Evolutionary conservation across 768 basidiomycete species (phyloP).

Genomic region (Kwoniella bestiolae): DNA sequence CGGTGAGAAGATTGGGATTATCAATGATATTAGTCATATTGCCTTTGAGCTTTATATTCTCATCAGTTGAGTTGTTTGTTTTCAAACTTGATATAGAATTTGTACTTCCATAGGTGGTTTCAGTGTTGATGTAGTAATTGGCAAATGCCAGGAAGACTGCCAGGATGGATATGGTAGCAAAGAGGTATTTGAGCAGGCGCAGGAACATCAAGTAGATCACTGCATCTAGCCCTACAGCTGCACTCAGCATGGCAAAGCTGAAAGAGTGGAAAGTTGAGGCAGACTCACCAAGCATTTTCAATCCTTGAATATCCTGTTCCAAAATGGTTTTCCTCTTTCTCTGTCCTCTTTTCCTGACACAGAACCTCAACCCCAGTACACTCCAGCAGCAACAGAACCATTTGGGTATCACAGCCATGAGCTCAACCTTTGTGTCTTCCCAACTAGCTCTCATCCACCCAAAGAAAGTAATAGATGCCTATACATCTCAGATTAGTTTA

Average conservation of each 20-base stretch:
- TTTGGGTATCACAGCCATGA: constrained; percentile 15
- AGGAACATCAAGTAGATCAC: constrained; percentile 89
- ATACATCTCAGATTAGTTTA: not conserved
- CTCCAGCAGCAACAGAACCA: constrained; percentile 4
- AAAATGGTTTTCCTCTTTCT: constrained; percentile 4
- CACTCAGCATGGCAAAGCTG: not conserved
- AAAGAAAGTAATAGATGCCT: constrained; percentile 13
- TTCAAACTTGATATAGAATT: not conserved
- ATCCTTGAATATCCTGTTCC: constrained; percentile 20
- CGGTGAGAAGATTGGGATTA: constrained; percentile 66
- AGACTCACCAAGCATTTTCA: constrained; percentile 25
- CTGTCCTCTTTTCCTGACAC: not conserved
- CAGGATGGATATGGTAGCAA: constrained; percentile 33
- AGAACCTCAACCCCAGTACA: not conserved
- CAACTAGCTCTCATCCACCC: constrained; percentile 20
- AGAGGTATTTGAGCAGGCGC: constrained; percentile 70
- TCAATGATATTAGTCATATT: constrained; percentile 23
- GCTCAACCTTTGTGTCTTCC: constrained; percentile 19
- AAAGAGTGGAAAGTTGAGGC: too few relatives aligned
- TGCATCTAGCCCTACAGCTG: constrained; percentile 80
- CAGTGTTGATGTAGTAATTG: constrained; percentile 47
- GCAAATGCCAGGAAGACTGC: constrained; percentile 33
- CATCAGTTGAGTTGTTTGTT: not conserved
- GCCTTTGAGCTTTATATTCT: not conserved
- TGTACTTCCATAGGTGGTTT: constrained; percentile 25